phyloP scores from a whole-genome alignment of 2,329 filamentous ascomycete genomes.

The Teratosphaeria pseudoeucalypti region DNA sequence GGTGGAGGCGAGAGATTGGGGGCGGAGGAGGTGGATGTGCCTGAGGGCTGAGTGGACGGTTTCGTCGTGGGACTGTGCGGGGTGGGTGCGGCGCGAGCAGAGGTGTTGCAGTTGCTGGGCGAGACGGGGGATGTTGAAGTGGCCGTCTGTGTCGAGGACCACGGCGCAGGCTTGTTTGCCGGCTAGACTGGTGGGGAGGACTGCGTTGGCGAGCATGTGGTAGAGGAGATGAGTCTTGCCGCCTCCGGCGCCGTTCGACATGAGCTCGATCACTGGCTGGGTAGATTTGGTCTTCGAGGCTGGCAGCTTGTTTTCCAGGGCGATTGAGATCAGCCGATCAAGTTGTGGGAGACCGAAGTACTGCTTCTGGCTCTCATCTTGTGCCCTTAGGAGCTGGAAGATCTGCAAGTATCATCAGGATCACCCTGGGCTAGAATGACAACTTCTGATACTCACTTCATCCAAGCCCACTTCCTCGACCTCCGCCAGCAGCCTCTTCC shows the following conservation, averaged over 20 bases:
- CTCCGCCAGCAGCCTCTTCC: conserved; percentile 43
- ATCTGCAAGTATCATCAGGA: conserved; percentile 22
- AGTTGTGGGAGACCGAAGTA: conserved; percentile 37
- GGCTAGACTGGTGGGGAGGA: conserved; percentile 38
- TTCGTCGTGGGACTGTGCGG: conserved; percentile 6
- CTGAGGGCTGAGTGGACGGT: conserved; percentile 26
- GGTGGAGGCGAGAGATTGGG: conserved; percentile 41
- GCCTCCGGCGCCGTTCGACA: conserved; percentile 38
- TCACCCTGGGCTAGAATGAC: not conserved
- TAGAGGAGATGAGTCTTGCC: conserved; percentile 53
- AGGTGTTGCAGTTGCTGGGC: conserved; percentile 26
- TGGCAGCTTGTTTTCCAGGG: conserved; percentile 4
- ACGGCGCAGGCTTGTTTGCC: conserved; percentile 43
- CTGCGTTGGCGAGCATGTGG: conserved; percentile 40
- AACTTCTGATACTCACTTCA: conserved; percentile 32
- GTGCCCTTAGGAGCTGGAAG: conserved; percentile 28
- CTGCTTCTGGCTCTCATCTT: conserved; percentile 9
- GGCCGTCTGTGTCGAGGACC: conserved; percentile 46
- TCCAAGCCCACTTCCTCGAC: conserved; percentile 40
- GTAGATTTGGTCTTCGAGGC: conserved; percentile 6
- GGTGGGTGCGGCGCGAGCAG: not conserved
- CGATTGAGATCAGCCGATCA: conserved; percentile 29
- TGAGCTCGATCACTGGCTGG: conserved; percentile 43
- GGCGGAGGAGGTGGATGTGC: conserved; percentile 50
- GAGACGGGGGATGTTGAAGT: conserved; percentile 43